Evolutionary conservation across 352 stramenopile genomes (phyloP).

Genomic region (Phytophthora colocasiae): DNA sequence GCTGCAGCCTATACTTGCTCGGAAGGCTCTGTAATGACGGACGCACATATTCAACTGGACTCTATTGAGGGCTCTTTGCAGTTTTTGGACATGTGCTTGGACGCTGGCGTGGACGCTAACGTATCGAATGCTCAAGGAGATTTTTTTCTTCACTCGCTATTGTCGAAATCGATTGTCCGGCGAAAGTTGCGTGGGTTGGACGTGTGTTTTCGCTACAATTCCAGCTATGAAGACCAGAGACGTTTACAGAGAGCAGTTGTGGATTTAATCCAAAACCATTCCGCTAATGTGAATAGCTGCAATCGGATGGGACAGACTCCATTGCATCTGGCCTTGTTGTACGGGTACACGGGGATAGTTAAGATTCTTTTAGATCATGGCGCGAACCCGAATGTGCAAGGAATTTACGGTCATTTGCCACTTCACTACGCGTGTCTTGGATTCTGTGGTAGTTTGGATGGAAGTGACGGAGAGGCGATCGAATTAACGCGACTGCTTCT

Average conservation of each 20-base stretch:
- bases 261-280: constrained; percentile 42
- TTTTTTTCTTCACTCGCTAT: constrained; percentile 68
- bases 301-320: constrained; percentile 71
- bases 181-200: constrained; percentile 58
- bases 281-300: constrained; percentile 59
- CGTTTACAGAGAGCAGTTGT: constrained; percentile 34
- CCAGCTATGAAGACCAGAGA: constrained; percentile 30
- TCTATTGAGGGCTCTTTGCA: constrained; percentile 41
- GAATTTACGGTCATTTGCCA: constrained; percentile 59
- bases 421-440: constrained; percentile 78
- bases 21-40: neutral
- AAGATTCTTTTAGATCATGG: constrained; percentile 51
- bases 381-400: constrained; percentile 68
- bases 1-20: constrained; percentile 18
- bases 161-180: constrained; percentile 62
- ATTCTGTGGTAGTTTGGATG: constrained; percentile 44
- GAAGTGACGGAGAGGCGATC: constrained; percentile 30
- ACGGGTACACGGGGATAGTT: constrained; percentile 55
- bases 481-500: constrained; percentile 49
- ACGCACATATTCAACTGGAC: constrained; percentile 40
- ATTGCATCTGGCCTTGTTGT: constrained; percentile 71
- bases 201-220: constrained; percentile 71
- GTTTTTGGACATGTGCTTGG: constrained; percentile 46
- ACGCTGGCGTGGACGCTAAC: constrained; percentile 55
- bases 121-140: constrained; percentile 66